phyloP scores from a whole-genome alignment of 768 basidiomycete genomes.

The Inosperma sp. region DNA sequence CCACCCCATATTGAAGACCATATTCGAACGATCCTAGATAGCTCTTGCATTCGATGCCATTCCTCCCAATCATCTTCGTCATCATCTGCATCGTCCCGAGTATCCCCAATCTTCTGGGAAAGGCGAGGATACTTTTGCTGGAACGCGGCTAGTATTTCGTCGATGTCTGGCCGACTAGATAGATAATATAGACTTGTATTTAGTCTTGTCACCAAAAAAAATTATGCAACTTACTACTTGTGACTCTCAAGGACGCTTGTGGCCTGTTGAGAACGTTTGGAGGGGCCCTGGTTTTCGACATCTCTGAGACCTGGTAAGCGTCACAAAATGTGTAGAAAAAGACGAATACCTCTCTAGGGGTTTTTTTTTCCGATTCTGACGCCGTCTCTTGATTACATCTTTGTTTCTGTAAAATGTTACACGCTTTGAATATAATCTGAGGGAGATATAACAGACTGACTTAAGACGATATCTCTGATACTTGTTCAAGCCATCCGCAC shows the following conservation, averaged over 20 bases:
- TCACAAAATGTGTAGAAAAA: too few relatives aligned
- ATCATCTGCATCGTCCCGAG: neutral
- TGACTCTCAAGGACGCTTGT: too few relatives aligned
- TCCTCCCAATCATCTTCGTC: neutral
- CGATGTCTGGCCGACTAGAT: too few relatives aligned
- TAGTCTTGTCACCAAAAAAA: too few relatives aligned
- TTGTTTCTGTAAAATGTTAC: neutral
- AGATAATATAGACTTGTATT: too few relatives aligned
- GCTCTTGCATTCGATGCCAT: neutral
- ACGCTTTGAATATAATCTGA: neutral
- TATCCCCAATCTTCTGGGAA: neutral
- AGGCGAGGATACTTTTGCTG: neutral
- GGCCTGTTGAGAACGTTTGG: too few relatives aligned
- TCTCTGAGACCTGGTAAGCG: too few relatives aligned
- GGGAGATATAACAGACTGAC: neutral
- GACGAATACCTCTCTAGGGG: neutral
- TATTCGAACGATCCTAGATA: neutral
- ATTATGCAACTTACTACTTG: too few relatives aligned
- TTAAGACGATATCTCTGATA: neutral
- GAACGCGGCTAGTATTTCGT: neutral
- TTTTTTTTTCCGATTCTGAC: neutral
- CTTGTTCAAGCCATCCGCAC: neutral
- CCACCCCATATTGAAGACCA: conserved; percentile 7
- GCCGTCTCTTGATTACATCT: neutral
- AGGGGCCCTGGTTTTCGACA: too few relatives aligned